Evolutionary conservation across 257 asterid genomes (phyloP).

Genomic region (Parsonsia alboflavescens): DNA sequence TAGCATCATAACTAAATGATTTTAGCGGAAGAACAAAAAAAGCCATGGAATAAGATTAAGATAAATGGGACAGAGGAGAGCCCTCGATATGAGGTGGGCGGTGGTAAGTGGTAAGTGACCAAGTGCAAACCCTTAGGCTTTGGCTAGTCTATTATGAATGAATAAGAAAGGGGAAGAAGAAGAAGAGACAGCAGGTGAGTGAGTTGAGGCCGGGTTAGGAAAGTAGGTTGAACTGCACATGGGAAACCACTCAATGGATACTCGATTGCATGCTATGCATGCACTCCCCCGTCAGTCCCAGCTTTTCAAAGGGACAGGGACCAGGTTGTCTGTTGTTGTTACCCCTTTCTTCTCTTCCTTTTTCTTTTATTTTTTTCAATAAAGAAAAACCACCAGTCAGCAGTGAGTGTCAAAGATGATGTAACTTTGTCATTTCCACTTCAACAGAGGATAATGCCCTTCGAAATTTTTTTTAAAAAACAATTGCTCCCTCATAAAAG

Average conservation of each 20-base stretch:
- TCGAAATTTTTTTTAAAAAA: no score
- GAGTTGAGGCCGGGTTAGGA: constrained; percentile 7
- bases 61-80: background rate
- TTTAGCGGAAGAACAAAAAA: background rate
- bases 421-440: no score
- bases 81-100: background rate
- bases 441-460: no score
- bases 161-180: background rate
- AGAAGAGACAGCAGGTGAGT: constrained; percentile 22
- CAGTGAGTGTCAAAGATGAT: background rate
- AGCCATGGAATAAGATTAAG: background rate
- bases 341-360: background rate
- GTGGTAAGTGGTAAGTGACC: no score
- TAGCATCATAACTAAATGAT: background rate
- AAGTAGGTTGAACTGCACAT: constrained; percentile 37
- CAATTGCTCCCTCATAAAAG: no score
- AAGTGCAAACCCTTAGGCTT: background rate
- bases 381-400: background rate
- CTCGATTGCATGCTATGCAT: constrained; percentile 38
- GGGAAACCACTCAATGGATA: constrained; percentile 58
- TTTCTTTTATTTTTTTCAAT: no score
- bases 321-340: constrained; percentile 36
- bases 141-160: background rate
- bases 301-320: constrained; percentile 27
- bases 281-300: constrained; percentile 9